phyloP scores from a whole-genome alignment of 139 green algal genomes.

The Ettlia oleoabundans region DNA sequence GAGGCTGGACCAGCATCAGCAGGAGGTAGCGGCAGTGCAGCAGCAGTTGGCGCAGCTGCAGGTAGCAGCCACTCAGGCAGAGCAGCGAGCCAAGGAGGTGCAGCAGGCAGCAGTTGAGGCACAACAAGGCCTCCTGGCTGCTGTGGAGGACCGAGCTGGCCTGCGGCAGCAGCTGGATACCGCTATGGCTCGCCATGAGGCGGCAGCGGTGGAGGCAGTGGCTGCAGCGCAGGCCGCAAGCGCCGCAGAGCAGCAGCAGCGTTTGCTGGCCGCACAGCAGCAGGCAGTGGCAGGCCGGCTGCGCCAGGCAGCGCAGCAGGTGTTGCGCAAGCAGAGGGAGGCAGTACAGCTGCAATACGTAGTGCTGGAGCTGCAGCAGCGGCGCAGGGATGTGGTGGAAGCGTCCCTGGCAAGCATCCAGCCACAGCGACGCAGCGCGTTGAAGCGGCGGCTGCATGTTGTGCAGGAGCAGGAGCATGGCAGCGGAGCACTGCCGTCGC shows the following conservation, averaged over 20 bases:
- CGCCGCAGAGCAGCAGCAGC: constrained; percentile 19
- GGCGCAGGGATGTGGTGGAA: background rate
- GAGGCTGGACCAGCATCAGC: constrained; percentile 26
- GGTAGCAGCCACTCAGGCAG: background rate
- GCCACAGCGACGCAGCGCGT: background rate
- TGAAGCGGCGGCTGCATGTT: constrained; percentile 21
- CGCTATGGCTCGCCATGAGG: constrained; percentile 3
- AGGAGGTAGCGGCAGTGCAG: background rate
- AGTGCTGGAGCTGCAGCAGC: constrained; percentile 9
- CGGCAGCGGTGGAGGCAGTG: constrained; percentile 19
- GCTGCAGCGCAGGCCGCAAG: constrained; percentile 10
- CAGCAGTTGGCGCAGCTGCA: constrained; percentile 2
- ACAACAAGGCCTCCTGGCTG: background rate
- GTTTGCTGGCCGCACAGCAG: constrained; percentile 9
- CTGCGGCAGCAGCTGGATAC: background rate
- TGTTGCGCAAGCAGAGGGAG: background rate
- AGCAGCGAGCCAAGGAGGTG: background rate
- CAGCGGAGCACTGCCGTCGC: background rate
- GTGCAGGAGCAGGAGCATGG: background rate
- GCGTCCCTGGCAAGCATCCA: background rate
- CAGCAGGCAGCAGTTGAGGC: background rate
- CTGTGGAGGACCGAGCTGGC: background rate
- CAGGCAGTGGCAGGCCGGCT: background rate
- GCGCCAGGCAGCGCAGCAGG: constrained; percentile 2
- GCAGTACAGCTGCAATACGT: constrained; percentile 8